Percentiles rank a stretch among this genome's conserved stretches.
phyloP scores from a whole-genome alignment of 495 filamentous ascomycete species.

The Pyrenula aspistea region DNA sequence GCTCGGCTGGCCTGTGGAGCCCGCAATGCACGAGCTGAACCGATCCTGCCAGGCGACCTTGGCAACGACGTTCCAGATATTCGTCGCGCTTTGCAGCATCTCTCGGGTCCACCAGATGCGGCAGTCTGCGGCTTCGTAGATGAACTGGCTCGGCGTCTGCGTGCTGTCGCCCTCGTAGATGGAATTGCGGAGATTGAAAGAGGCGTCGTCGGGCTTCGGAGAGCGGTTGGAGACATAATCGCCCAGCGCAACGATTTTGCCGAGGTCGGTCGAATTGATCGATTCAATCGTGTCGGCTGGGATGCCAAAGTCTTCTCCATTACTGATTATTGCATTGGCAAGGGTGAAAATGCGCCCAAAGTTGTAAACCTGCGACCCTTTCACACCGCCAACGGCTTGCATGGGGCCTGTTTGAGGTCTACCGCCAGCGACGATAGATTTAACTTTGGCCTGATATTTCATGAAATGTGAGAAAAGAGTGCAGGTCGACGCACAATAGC shows the following conservation, averaged over 20 bases:
- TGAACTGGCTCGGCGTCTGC: conserved; percentile 13
- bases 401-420: conserved; percentile 43
- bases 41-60: conserved; percentile 10
- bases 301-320: neutral
- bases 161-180: conserved; percentile 5
- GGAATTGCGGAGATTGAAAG: conserved; percentile 10
- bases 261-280: neutral
- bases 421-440: conserved; percentile 49
- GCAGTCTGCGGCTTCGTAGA: conserved; percentile 19
- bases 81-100: conserved; percentile 6
- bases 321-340: neutral
- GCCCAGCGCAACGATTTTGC: neutral
- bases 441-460: conserved; percentile 40
- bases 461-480: conserved; percentile 46
- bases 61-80: conserved; percentile 11
- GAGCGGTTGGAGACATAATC: neutral
- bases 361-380: conserved; percentile 26
- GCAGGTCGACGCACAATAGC: conserved; percentile 54
- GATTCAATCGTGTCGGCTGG: neutral
- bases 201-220: neutral
- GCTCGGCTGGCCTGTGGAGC: neutral
- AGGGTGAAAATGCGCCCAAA: neutral
- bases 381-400: conserved; percentile 50
- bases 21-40: neutral
- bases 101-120: conserved; percentile 17